Evolutionary conservation across 1,284 basidiomycete species (phyloP), one percentile per base, ranked within the genome.

Genomic region (Ustilago lituana): DNA sequence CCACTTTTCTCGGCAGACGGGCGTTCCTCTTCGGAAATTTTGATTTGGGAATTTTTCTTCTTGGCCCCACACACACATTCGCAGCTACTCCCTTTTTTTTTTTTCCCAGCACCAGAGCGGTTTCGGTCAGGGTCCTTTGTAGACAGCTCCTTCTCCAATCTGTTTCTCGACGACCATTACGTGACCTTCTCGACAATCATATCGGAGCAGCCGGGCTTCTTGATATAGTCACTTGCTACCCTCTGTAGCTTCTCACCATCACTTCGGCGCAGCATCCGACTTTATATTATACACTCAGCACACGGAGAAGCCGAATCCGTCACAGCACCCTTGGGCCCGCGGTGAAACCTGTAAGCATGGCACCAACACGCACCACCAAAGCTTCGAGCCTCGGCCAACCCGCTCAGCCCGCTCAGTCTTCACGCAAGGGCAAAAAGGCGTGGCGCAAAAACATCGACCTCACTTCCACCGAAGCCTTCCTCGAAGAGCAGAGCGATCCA

Each of bases 341-440:
- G n/a, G n/a, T n/a, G n/a, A n/a, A n/a, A n/a, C n/a, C n/a, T n/a
- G n/a, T n/a, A n/a, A 49, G 14, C 24, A 68, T 68, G 65, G 41
- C 65, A 12, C 54, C 59, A n/a, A 58, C 59, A 11, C 50, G 59
- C 19, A 55, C 55, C 19, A 55, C 55, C 37, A 62, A 58, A n/a
- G 35, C 52, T 31, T 56, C 53, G 14, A 38, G 39, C 35, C 19
- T 51, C n/a, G 68, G 68, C 24, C 46, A 55, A 37, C 75, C 75
- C 11, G 61, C 75, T 10, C 73, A 75, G 39, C 68, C 85, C 43
- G 85, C 84, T 11, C 92, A 94, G 80, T 83, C 88, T 0, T 92
- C 89, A 70, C 85, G 93, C 55, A 96, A 93, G 82, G 91, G 92
- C 45, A 96, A 95, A 84, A 88, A 88, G 60, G 89, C 93, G 51